Evolutionary conservation across 2,329 filamentous ascomycete genomes (phyloP).

Genomic region (Lanzia echinophila): DNA sequence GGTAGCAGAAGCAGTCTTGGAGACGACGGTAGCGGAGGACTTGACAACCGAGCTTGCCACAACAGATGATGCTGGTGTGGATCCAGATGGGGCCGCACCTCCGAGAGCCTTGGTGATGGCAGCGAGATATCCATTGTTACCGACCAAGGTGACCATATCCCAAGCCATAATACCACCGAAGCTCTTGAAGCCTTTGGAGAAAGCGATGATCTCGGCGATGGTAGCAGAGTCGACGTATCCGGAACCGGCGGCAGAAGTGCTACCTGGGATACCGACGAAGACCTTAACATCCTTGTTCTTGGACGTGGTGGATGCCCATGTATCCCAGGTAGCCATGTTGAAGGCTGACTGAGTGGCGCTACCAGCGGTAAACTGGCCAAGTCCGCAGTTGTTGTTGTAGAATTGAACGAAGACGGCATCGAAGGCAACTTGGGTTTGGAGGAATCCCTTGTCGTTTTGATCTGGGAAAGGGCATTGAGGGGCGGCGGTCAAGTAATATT

Average conservation of each 20-base stretch:
- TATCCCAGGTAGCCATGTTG: constrained; percentile 57
- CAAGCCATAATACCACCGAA: constrained; percentile 63
- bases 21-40: neutral
- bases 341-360: constrained; percentile 44
- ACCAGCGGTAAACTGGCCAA: constrained; percentile 39
- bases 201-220: constrained; percentile 44
- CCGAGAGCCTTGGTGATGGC: constrained; percentile 5
- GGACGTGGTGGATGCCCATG: constrained; percentile 50
- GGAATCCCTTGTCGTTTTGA: constrained; percentile 46
- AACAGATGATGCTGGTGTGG: neutral
- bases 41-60: neutral
- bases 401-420: constrained; percentile 36
- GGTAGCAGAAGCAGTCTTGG: neutral
- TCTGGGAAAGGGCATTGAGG: constrained; percentile 64
- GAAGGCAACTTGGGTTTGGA: constrained; percentile 42
- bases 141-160: constrained; percentile 54
- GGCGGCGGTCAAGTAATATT: constrained; percentile 54
- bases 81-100: constrained; percentile 1
- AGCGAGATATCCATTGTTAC: constrained; percentile 3
- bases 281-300: constrained; percentile 54
- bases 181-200: constrained; percentile 45
- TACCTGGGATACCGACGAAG: constrained; percentile 51
- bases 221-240: constrained; percentile 43
- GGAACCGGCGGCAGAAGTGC: constrained; percentile 38
- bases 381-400: constrained; percentile 48